These are phyloP conservation scores for Mollisiaceae sp. DNA, from an alignment of 2,329 filamentous ascomycete species.

Conservation along the genomic window DNA sequence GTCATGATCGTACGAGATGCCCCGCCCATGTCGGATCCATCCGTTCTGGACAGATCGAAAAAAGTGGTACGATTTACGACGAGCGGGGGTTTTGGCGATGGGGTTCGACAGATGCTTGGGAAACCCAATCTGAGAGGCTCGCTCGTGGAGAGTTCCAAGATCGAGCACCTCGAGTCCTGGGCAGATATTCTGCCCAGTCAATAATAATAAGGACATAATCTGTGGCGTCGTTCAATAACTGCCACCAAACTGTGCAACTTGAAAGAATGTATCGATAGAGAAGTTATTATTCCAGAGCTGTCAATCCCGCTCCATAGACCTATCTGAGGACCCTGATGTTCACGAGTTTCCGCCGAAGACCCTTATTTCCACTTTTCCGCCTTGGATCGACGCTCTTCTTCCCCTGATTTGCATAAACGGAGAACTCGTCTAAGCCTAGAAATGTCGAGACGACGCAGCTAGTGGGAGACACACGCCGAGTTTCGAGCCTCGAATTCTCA, in stretches of 20 bases:
- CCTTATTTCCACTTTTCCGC: background rate
- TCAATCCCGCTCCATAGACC: background rate
- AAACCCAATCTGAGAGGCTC: background rate
- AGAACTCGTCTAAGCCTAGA: background rate
- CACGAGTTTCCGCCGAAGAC: background rate
- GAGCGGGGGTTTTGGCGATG: background rate
- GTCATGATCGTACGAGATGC: slow-evolving; percentile 5
- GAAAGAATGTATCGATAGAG: background rate
- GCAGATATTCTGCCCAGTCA: background rate
- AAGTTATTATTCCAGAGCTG: background rate
- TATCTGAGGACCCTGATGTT: background rate
- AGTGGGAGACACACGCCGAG: background rate
- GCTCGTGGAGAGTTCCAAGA: background rate
- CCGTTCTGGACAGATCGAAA: background rate
- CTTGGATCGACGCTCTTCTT: slow-evolving; percentile 1
- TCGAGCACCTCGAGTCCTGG: background rate
- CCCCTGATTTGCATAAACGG: slow-evolving; percentile 3
- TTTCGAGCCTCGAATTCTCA: background rate
- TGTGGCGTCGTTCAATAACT: background rate
- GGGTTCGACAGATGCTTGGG: background rate
- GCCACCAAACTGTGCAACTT: background rate
- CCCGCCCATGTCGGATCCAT: background rate
- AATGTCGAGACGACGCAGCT: background rate
- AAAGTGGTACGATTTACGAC: slow-evolving; percentile 3
- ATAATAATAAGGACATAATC: background rate